A percentile compares a stretch with the other conserved stretches of the same genome.
These are phyloP conservation scores for Geotrichum histeridarum DNA, from an alignment of 1,139 yeast genomes.

Conservation along the genomic window DNA sequence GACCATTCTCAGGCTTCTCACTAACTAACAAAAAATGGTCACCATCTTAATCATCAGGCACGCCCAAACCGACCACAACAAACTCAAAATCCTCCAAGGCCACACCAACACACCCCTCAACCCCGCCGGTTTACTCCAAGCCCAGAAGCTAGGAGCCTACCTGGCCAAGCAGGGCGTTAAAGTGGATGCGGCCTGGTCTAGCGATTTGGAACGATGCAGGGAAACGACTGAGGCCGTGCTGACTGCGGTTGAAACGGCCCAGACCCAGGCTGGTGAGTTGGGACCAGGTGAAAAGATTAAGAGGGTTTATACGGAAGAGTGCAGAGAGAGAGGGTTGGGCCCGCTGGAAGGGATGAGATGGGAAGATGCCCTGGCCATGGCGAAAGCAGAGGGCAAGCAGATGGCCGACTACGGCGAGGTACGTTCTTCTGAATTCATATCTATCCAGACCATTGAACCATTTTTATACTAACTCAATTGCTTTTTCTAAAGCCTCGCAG, in stretches of 20 bases:
- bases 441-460: too few species aligned
- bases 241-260: conserved; percentile 1
- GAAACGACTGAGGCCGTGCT: conserved; percentile 6
- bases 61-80: conserved; percentile 74
- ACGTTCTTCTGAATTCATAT: too few species aligned
- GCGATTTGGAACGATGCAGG: conserved; percentile 34
- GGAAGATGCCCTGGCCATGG: conserved; percentile 57
- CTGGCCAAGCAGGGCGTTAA: conserved; percentile 16
- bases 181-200: conserved; percentile 27
- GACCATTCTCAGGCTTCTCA: neutral
- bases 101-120: conserved; percentile 41
- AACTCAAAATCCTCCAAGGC: conserved; percentile 65
- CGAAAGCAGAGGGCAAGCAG: conserved; percentile 45
- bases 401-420: conserved; percentile 54
- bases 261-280: too few species aligned
- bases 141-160: conserved; percentile 26
- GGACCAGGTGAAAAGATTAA: conserved; percentile 16
- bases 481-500: conserved; percentile 31
- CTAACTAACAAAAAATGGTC: conserved; percentile 34
- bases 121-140: conserved; percentile 27
- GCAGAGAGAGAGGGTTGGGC: conserved; percentile 82
- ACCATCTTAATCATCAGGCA: conserved; percentile 66
- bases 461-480: neutral
- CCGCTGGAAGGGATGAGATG: conserved; percentile 68
- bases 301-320: conserved; percentile 36